Percentiles rank a stretch among this genome's conserved stretches.
These are phyloP conservation scores for Cyclanthera cordifolia DNA, from an alignment of 306 rosid species.

Conservation along the genomic window DNA sequence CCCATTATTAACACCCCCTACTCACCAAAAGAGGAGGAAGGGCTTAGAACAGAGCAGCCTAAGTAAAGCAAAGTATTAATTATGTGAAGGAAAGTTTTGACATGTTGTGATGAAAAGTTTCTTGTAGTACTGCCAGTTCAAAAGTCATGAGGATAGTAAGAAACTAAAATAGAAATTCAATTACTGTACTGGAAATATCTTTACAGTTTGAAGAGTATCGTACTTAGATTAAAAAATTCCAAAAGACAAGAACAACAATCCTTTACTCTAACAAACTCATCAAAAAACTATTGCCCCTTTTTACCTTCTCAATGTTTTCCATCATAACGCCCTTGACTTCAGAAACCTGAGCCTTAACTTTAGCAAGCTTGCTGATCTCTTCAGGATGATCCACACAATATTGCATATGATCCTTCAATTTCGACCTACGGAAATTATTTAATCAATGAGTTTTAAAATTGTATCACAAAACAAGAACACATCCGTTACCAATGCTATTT, in stretches of 20 bases:
- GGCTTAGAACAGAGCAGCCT: background rate
- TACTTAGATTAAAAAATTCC: background rate
- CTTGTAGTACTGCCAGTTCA: background rate
- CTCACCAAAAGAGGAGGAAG: background rate
- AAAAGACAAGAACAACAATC: background rate
- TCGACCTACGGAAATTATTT: conserved; percentile 36
- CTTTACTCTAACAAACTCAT: background rate
- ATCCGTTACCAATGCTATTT: background rate
- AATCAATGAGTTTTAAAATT: conserved; percentile 8
- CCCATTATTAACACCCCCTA: background rate
- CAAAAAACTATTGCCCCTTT: background rate
- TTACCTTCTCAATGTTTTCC: conserved; percentile 93
- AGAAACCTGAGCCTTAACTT: conserved; percentile 94
- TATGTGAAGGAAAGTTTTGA: background rate
- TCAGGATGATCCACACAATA: conserved; percentile 90
- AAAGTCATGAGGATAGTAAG: background rate
- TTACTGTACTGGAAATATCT: background rate
- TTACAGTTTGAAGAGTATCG: background rate
- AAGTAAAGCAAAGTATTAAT: background rate
- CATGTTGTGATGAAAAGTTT: background rate
- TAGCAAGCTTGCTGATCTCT: conserved; percentile 91
- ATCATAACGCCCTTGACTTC: conserved; percentile 99
- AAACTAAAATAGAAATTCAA: background rate
- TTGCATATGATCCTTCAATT: conserved; percentile 88
- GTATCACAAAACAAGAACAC: background rate